Evolutionary conservation across 2,329 filamentous ascomycete genomes (phyloP).

Genomic region (Colletotrichum liaoningense): DNA sequence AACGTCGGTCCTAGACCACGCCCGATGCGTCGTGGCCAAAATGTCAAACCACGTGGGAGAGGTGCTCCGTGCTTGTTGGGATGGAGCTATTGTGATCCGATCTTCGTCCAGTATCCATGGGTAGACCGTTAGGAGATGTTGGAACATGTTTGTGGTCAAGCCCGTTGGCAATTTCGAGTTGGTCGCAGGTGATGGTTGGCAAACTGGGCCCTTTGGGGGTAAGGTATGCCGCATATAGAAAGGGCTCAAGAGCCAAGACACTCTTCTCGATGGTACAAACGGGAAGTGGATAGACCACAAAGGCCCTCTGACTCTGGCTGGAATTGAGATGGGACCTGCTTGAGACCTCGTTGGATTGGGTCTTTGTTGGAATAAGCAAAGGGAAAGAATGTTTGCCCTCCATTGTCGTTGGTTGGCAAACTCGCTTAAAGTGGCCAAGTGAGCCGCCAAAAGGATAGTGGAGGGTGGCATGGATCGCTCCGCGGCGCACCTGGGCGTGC

Average conservation of each 20-base stretch:
- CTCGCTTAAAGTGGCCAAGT: slow-evolving; percentile 17
- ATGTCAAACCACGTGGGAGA: background rate
- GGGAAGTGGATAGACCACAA: background rate
- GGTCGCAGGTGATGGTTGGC: background rate
- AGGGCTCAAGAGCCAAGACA: background rate
- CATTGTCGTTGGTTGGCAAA: slow-evolving; percentile 26
- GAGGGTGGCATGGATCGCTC: slow-evolving; percentile 24
- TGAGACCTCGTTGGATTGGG: background rate
- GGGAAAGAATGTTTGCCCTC: slow-evolving; percentile 19
- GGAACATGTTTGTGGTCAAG: background rate
- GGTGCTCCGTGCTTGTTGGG: background rate
- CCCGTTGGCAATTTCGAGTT: background rate
- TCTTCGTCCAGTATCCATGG: background rate
- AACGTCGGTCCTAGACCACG: background rate
- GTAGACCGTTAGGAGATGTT: background rate
- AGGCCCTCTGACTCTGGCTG: background rate
- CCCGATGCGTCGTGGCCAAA: background rate
- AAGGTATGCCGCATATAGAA: background rate
- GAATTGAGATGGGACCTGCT: background rate
- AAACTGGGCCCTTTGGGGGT: no score
- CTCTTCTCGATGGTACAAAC: background rate
- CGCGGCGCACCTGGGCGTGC: slow-evolving; percentile 18
- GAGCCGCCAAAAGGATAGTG: slow-evolving; percentile 21
- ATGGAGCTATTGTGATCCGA: background rate
- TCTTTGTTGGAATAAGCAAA: slow-evolving; percentile 26